Evolutionary conservation across 1,284 basidiomycete genomes (phyloP), one percentile per base, ranked within the genome.

Genomic region (Neolentinus lepideus): DNA sequence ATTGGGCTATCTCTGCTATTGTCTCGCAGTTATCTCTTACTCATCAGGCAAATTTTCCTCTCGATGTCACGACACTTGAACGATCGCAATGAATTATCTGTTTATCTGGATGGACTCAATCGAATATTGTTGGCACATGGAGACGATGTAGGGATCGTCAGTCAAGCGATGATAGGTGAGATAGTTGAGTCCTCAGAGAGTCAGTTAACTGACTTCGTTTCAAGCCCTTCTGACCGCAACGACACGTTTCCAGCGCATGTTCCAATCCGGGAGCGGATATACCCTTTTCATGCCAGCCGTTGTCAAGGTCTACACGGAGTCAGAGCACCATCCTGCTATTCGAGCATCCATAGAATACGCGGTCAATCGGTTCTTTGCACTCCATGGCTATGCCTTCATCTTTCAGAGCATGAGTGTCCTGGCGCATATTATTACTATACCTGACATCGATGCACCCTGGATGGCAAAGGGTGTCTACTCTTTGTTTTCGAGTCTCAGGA

Each of bases 21-120:
- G 26, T 79, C 85, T 1, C 76, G 88, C 21, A 90, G 86, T 57
- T 83, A 91, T 70, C 65, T 92, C 33, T 71, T 88, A 6, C 71
- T 91, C 27, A 75, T 88, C n/a, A 78, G 79, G 2, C 83, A 88
- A 61, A 75, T 90, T 8, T 90, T 92, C 64, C 76, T 82, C 16
- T 83, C 80, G 1, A 79, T 91, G 74, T 84, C 88, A n/a, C 75
- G 88, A 24, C 87, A 90, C 69, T 75, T 90, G 56, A 90, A 81
- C 62, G 87, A 90, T 62, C 75, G 85, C n/a, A 77, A 77, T 36
- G 90, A 92, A 62, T 70, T 92, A 21, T 79, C 80, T 1, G 68
- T 84, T 43, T 77, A 90, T 24, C 69, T 90, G 33, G 83, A 88
- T 63, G 88, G 87, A 16, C 67, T 91, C 24, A 87, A 85, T 63